These are phyloP conservation scores for Pichia cactophila DNA, from an alignment of 1,139 yeast species.

Conservation along the genomic window DNA sequence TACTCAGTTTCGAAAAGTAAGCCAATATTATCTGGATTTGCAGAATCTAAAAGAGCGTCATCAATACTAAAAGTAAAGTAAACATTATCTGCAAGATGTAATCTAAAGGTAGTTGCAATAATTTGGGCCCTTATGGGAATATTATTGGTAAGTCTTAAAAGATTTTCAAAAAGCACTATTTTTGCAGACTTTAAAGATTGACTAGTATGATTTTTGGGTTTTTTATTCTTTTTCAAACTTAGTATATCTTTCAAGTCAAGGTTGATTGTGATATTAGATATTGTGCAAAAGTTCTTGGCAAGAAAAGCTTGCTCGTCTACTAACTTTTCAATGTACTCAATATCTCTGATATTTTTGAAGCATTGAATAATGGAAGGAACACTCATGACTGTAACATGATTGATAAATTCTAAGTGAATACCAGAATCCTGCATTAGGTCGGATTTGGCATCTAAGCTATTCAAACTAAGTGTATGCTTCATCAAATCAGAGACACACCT, in stretches of 20 bases:
- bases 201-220: background rate
- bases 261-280: constrained; percentile 10
- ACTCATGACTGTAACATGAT: constrained; percentile 14
- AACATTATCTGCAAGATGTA: constrained; percentile 14
- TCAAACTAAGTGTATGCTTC: constrained; percentile 12
- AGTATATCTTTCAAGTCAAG: constrained; percentile 13
- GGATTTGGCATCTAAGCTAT: constrained; percentile 8
- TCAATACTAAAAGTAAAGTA: constrained; percentile 15
- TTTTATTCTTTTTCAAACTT: background rate
- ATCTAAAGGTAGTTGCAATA: constrained; percentile 14
- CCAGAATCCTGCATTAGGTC: constrained; percentile 2
- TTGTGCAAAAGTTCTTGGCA: constrained; percentile 15
- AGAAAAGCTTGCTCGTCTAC: constrained; percentile 14
- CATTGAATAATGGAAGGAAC: constrained; percentile 6
- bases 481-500: constrained; percentile 5
- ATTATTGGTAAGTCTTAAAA: constrained; percentile 18
- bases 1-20: constrained; percentile 17
- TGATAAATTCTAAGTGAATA: constrained; percentile 14
- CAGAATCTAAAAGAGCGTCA: constrained; percentile 23
- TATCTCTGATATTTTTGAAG: constrained; percentile 9
- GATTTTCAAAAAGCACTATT: constrained; percentile 5
- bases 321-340: constrained; percentile 5
- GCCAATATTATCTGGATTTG: constrained; percentile 18
- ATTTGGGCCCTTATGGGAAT: constrained; percentile 21
- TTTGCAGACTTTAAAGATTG: background rate